Evolutionary conservation across 2,329 filamentous ascomycete genomes (phyloP).

Genomic region (Xylaria digitata): DNA sequence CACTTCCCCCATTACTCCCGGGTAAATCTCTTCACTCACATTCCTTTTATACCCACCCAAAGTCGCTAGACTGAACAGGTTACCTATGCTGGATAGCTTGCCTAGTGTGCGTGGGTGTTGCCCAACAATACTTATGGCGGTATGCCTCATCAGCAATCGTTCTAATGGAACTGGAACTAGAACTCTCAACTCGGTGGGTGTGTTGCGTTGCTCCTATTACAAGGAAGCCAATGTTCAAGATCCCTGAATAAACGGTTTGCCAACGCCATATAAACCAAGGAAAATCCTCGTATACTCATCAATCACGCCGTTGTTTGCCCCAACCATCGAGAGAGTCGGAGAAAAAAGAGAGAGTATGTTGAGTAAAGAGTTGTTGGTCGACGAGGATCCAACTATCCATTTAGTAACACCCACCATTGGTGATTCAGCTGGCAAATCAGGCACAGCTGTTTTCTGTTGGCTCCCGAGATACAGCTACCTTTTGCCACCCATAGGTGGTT

Average conservation of each 20-base stretch:
- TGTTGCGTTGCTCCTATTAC: not conserved
- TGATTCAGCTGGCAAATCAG: slow-evolving; percentile 29
- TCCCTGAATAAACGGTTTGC: not conserved
- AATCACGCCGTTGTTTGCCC: not conserved
- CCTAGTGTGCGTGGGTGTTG: not conserved
- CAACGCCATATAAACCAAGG: not conserved
- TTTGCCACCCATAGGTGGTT: slow-evolving; percentile 18
- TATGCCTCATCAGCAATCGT: not conserved
- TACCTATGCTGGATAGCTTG: not conserved
- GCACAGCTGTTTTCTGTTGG: slow-evolving; percentile 27
- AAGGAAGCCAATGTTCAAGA: not conserved
- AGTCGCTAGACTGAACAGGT: not conserved
- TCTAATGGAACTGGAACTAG: not conserved
- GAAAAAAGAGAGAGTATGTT: not conserved
- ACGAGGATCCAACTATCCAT: slow-evolving; percentile 11
- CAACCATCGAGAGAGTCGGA: not conserved
- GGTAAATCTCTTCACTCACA: not conserved
- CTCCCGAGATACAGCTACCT: slow-evolving; percentile 25
- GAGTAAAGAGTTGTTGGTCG: slow-evolving; percentile 22
- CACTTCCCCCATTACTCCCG: not conserved
- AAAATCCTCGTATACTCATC: not conserved
- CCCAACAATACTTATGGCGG: not conserved
- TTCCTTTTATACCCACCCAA: not conserved
- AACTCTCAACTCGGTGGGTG: not conserved
- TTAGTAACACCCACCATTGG: slow-evolving; percentile 29